These are phyloP conservation scores for Solanum chiquidenum DNA, from an alignment of 257 asterid species.

Conservation along the genomic window DNA sequence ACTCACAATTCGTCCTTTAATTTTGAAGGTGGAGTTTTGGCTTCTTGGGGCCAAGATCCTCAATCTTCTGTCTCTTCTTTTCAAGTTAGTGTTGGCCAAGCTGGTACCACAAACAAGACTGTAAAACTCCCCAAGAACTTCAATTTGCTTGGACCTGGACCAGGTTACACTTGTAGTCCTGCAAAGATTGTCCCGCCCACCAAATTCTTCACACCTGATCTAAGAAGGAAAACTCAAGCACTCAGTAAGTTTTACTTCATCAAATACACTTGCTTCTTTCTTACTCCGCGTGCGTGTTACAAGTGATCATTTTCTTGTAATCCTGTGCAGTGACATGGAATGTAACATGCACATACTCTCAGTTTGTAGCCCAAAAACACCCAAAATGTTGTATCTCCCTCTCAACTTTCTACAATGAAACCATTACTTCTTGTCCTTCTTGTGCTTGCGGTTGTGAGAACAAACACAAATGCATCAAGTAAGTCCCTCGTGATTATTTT, in stretches of 20 bases:
- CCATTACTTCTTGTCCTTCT: constrained; percentile 55
- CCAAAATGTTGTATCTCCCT: constrained; percentile 69
- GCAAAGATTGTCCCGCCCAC: constrained; percentile 61
- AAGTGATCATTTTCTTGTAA: background rate
- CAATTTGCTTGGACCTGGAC: constrained; percentile 61
- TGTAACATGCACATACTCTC: constrained; percentile 69
- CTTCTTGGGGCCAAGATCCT: constrained; percentile 64
- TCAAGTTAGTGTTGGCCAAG: constrained; percentile 65
- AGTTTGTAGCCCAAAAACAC: constrained; percentile 54
- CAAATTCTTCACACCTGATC: constrained; percentile 51
- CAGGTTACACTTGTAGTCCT: constrained; percentile 70
- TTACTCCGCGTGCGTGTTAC: background rate
- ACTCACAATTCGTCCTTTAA: background rate
- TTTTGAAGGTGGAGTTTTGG: constrained; percentile 24
- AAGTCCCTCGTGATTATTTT: constrained; percentile 2
- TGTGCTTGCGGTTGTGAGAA: constrained; percentile 77
- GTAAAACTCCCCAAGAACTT: constrained; percentile 61
- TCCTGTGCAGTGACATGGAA: constrained; percentile 63
- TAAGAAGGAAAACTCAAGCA: constrained; percentile 58
- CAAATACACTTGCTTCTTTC: background rate
- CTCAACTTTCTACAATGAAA: constrained; percentile 71
- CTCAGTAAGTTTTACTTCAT: constrained; percentile 28
- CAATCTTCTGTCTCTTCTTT: constrained; percentile 37
- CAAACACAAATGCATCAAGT: constrained; percentile 52
- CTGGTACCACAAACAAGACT: constrained; percentile 62